Conservation (phyloP, 176 grass and related monocot genomes). For the Zea luxurians region DNA sequence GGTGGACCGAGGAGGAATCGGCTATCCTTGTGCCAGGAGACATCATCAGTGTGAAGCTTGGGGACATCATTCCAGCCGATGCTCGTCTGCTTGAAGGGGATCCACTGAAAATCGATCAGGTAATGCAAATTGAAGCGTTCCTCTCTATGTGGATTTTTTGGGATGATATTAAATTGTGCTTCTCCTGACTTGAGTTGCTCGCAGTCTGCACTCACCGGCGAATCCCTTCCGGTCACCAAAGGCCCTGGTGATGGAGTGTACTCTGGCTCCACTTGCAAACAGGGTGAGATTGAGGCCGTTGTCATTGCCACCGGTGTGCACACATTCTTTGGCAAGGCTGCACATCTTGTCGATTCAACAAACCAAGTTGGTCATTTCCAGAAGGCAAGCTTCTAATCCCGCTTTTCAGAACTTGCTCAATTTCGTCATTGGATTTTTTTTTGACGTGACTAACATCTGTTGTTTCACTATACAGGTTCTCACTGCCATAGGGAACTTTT, state of each 20-base stretch:
- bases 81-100: constrained; percentile 33
- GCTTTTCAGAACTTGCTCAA: not conserved
- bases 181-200: constrained; percentile 28
- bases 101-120: constrained; percentile 41
- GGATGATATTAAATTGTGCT: not conserved
- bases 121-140: constrained; percentile 3
- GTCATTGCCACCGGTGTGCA: constrained; percentile 89
- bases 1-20: constrained; percentile 28
- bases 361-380: constrained; percentile 98
- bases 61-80: constrained; percentile 33
- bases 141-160: not conserved
- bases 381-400: constrained; percentile 54
- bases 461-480: constrained; percentile 56
- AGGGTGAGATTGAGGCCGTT: constrained; percentile 86
- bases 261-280: constrained; percentile 92
- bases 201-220: constrained; percentile 77
- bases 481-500: constrained; percentile 87
- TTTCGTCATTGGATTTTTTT: constrained; percentile 10
- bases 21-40: constrained; percentile 36
- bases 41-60: constrained; percentile 38
- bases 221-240: constrained; percentile 82
- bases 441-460: not conserved
- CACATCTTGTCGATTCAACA: constrained; percentile 87
- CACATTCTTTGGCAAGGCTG: constrained; percentile 90
- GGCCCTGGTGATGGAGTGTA: constrained; percentile 86